Evolutionary conservation across 257 asterid genomes (phyloP).

Genomic region (Handroanthus guayacan): DNA sequence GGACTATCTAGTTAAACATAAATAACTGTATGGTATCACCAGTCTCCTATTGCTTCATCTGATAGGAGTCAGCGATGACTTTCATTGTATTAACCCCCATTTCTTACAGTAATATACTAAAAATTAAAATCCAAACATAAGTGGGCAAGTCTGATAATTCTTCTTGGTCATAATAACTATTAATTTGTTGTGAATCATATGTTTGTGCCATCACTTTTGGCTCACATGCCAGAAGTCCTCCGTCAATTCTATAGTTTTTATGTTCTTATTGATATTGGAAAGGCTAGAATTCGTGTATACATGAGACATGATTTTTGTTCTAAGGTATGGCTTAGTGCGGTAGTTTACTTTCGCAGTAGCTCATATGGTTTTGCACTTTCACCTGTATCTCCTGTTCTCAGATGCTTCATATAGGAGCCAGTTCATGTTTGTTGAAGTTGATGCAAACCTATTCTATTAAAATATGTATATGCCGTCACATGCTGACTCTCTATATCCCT

Average conservation of each 20-base stretch:
- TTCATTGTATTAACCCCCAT: not conserved
- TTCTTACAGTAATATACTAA: constrained; percentile 1
- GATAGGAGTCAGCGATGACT: not conserved
- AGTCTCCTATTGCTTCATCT: constrained; percentile 5
- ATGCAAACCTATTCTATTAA: not conserved
- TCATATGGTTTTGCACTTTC: constrained; percentile 28
- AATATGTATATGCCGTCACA: not conserved
- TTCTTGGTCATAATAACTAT: not conserved
- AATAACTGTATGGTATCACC: constrained; percentile 24
- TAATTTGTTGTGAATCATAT: constrained; percentile 16
- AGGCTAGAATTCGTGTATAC: not conserved
- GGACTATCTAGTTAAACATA: not conserved
- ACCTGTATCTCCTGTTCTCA: constrained; percentile 5
- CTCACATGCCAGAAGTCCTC: constrained; percentile 19
- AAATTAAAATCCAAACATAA: not conserved
- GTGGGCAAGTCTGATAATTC: not conserved
- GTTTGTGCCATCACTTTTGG: constrained; percentile 16
- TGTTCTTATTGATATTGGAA: not conserved
- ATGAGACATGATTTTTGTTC: constrained; percentile 15
- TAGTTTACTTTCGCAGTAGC: constrained; percentile 21
- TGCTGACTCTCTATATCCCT: constrained; percentile 8
- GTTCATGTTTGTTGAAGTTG: constrained; percentile 23
- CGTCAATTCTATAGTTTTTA: not conserved
- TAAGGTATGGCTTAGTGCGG: constrained; percentile 2
- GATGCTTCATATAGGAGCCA: constrained; percentile 15